Evolutionary conservation across 768 basidiomycete genomes (phyloP).

Genomic region (Mycena pura): DNA sequence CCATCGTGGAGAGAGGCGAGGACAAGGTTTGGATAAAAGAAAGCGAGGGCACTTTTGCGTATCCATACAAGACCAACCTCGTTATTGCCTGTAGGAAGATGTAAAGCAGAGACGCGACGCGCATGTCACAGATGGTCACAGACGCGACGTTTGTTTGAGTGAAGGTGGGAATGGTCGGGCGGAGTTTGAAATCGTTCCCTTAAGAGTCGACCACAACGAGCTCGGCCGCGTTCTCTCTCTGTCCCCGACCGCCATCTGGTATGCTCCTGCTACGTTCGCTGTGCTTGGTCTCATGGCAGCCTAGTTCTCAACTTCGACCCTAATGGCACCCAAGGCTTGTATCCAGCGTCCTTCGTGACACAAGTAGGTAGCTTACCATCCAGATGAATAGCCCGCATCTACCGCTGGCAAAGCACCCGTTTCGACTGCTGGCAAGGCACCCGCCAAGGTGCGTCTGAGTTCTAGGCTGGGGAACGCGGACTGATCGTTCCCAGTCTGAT

Average conservation of each 20-base stretch:
- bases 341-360: neutral
- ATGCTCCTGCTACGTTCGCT: too few species aligned
- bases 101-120: neutral
- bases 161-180: slow-evolving; percentile 11
- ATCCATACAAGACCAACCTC: slow-evolving; percentile 75
- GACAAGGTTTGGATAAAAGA: slow-evolving; percentile 80
- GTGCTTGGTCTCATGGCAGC: neutral
- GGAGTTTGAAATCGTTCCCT: slow-evolving; percentile 18
- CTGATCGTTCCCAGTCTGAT: slow-evolving; percentile 24
- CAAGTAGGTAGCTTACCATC: neutral
- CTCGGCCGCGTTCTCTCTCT: slow-evolving; percentile 5
- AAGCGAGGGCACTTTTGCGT: slow-evolving; percentile 74
- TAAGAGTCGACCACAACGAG: slow-evolving; percentile 14
- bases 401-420: slow-evolving; percentile 78
- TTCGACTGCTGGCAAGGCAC: slow-evolving; percentile 67
- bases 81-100: slow-evolving; percentile 49
- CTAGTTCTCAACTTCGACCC: slow-evolving; percentile 30
- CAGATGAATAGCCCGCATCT: slow-evolving; percentile 74
- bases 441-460: slow-evolving; percentile 45
- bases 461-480: neutral
- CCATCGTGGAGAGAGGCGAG: slow-evolving; percentile 64
- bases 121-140: neutral
- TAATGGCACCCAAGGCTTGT: slow-evolving; percentile 42
- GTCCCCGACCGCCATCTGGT: slow-evolving; percentile 22
- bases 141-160: slow-evolving; percentile 9